Evolutionary conservation across 2,329 filamentous ascomycete species (phyloP).

Genomic region (Chrysosporium keratinophilum): DNA sequence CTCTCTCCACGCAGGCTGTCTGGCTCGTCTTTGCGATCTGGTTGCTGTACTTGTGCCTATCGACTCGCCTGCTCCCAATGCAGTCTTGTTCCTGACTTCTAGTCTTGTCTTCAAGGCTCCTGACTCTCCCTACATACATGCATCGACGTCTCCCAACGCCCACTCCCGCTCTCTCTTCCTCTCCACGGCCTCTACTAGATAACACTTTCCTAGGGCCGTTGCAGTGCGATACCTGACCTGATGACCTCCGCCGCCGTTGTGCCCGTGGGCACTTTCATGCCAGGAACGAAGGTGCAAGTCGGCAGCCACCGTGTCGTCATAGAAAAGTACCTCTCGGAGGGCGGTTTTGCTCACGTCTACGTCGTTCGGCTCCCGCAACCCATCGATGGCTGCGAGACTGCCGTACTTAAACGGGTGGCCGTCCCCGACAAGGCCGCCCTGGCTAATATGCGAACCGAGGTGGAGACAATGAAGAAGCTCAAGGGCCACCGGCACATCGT

Average conservation of each 20-base stretch:
- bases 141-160: not conserved
- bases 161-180: not conserved
- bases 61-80: not conserved
- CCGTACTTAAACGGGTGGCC: conserved; percentile 87
- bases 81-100: conserved; percentile 1
- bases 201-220: not conserved
- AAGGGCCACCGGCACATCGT: conserved; percentile 95
- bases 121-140: not conserved
- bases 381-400: conserved; percentile 65
- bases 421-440: conserved; percentile 92
- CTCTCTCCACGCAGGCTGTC: not conserved
- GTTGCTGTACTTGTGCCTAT: not conserved
- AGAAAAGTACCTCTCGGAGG: conserved; percentile 94
- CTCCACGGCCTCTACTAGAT: not conserved
- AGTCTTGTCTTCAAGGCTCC: not conserved
- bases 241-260: conserved; percentile 31
- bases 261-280: conserved; percentile 75
- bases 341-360: conserved; percentile 96
- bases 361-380: conserved; percentile 75
- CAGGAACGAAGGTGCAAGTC: conserved; percentile 94
- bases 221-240: conserved; percentile 2
- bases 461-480: conserved; percentile 99
- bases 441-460: conserved; percentile 93
- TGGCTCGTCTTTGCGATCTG: not conserved
- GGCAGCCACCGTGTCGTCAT: conserved; percentile 87